Evolutionary conservation across 2,329 filamentous ascomycete genomes (phyloP).

Genomic region (Basipetospora sp.): DNA sequence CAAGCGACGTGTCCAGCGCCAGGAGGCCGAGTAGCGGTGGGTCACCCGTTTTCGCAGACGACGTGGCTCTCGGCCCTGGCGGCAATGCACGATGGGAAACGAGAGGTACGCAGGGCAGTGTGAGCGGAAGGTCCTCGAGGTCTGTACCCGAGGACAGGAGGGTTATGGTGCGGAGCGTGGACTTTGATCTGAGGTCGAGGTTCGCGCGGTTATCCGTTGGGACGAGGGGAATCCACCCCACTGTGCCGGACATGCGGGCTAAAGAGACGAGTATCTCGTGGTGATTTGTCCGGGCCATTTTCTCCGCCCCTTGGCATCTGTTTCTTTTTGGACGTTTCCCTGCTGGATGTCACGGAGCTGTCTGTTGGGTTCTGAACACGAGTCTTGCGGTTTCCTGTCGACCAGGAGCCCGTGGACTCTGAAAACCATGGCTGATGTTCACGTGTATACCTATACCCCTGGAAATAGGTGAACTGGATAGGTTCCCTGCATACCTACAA

Average conservation of each 20-base stretch:
- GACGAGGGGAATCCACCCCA: conserved; percentile 35
- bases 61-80: conserved; percentile 7
- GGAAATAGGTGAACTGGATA: no score
- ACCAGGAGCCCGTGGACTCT: no score
- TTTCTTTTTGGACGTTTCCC: no score
- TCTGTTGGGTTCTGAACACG: no score
- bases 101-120: conserved; percentile 7
- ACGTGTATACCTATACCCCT: no score
- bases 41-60: conserved; percentile 19
- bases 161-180: conserved; percentile 40
- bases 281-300: conserved; percentile 16
- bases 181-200: conserved; percentile 40
- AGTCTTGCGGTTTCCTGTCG: no score
- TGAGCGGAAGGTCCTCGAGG: conserved; percentile 7
- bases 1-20: neutral
- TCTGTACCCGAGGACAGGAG: conserved; percentile 37
- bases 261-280: conserved; percentile 32
- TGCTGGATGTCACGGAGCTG: no score
- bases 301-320: no score
- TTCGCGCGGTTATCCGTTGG: conserved; percentile 37
- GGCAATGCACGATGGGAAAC: neutral
- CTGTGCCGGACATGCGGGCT: conserved; percentile 31
- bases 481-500: no score
- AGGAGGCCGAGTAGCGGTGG: conserved; percentile 8
- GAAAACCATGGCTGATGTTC: no score